Percentiles rank a stretch among this genome's conserved stretches.
These are phyloP conservation scores for Cudoniella acicularis DNA, from an alignment of 495 filamentous ascomycete species.

Conservation along the genomic window DNA sequence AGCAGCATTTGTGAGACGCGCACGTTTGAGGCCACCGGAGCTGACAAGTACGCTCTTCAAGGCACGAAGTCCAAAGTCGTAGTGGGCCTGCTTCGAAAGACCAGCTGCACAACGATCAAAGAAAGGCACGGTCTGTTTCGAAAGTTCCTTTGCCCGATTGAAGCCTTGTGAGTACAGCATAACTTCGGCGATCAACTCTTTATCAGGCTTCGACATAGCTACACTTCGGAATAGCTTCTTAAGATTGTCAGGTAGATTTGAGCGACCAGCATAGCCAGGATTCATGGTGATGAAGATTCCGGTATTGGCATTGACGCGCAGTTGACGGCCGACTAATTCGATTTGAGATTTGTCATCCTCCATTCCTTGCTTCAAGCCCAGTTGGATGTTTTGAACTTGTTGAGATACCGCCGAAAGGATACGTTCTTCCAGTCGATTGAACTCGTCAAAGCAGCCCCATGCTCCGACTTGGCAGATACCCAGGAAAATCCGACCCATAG, in stretches of 20 bases:
- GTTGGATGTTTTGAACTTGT: constrained; percentile 97
- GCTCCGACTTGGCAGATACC: constrained; percentile 99
- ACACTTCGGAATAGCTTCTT: constrained; percentile 99
- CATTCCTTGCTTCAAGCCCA: constrained; percentile 78
- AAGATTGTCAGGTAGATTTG: constrained; percentile 95
- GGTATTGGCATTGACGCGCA: constrained; percentile 84
- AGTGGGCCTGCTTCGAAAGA: constrained; percentile 95
- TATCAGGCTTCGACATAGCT: constrained; percentile 99
- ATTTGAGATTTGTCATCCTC: constrained; percentile 80
- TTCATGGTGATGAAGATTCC: constrained; percentile 99
- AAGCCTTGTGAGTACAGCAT: constrained; percentile 99
- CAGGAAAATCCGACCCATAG: constrained; percentile 98
- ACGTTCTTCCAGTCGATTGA: constrained; percentile 95
- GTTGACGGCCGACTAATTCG: constrained; percentile 84
- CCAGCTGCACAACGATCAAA: constrained; percentile 81
- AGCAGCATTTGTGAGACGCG: constrained; percentile 57
- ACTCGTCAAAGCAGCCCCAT: constrained; percentile 99
- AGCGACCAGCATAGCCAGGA: constrained; percentile 95
- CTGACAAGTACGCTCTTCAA: constrained; percentile 97
- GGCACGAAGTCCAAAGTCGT: constrained; percentile 96
- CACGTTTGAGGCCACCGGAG: constrained; percentile 91
- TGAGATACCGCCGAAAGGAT: constrained; percentile 98
- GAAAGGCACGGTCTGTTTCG: constrained; percentile 94
- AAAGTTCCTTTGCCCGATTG: constrained; percentile 87
- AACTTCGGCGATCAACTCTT: constrained; percentile 97